Evolutionary conservation across 495 filamentous ascomycete species (phyloP).

Genomic region (Xylaria cubensis): DNA sequence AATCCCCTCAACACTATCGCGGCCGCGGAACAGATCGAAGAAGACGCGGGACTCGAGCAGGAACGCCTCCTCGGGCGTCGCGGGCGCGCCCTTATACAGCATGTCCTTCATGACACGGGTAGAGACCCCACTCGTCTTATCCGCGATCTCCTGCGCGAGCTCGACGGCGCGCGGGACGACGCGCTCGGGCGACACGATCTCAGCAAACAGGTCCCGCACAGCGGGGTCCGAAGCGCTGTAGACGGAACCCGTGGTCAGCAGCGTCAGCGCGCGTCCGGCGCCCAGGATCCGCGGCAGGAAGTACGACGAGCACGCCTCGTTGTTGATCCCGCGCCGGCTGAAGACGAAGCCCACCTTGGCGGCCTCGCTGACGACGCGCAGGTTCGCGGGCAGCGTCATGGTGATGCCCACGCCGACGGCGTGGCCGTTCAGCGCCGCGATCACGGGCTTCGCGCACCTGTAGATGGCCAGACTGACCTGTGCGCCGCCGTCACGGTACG

Average conservation of each 20-base stretch:
- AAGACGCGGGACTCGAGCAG: slow-evolving; percentile 64
- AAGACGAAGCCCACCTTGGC: slow-evolving; percentile 73
- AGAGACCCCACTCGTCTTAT: slow-evolving; percentile 63
- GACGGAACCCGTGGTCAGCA: slow-evolving; percentile 63
- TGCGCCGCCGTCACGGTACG: slow-evolving; percentile 57
- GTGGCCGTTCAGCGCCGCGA: slow-evolving; percentile 69
- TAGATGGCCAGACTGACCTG: slow-evolving; percentile 65
- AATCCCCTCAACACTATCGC: slow-evolving; percentile 58
- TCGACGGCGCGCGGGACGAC: slow-evolving; percentile 64
- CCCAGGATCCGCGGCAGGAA: slow-evolving; percentile 70
- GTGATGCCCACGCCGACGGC: slow-evolving; percentile 74
- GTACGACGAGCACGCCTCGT: slow-evolving; percentile 69
- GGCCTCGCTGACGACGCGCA: slow-evolving; percentile 60
- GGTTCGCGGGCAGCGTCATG: slow-evolving; percentile 67
- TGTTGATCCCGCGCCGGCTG: slow-evolving; percentile 63
- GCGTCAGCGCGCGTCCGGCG: slow-evolving; percentile 61
- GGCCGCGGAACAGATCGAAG: slow-evolving; percentile 59
- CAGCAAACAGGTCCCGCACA: slow-evolving; percentile 62
- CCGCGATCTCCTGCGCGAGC: slow-evolving; percentile 62
- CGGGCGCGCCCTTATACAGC: slow-evolving; percentile 62
- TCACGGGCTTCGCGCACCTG: slow-evolving; percentile 67
- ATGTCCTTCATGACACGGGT: slow-evolving; percentile 64
- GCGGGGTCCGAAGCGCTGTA: slow-evolving; percentile 62
- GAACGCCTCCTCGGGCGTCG: slow-evolving; percentile 63
- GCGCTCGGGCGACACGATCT: slow-evolving; percentile 56